Base-by-base conservation (phyloP, 306 rosid genomes). In the Cicer yamashitae region DNA sequence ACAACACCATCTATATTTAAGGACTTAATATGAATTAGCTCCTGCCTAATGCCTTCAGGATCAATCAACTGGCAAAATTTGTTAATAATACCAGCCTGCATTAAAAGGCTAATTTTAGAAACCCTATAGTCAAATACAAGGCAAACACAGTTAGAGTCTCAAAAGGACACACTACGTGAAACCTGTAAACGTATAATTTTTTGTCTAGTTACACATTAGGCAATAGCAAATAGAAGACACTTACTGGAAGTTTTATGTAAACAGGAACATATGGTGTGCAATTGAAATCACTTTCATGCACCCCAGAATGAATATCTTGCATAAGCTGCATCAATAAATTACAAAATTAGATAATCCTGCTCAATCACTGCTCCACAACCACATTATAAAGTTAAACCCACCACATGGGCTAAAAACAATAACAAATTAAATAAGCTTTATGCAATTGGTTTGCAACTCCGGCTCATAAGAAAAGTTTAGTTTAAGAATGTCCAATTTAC, bases 51-150 rank as follows among this genome's bases (percentile, higher is more conserved):
- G 71, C 96, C 89, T 41, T 88, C 93, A 58, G 96, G 96, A 84
- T 91, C 96, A 82, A 91, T 84, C 89, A 94, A 88, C 81, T 90
- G 96, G 82, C 99, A 86, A 80, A 84, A 91, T 76, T 92, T 90
- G 88, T 87, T 89, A 53, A 94, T 71, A 67, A 85, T 77, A 80
- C 89, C 90, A 80, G 87, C 88, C 99, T 94, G 91, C 81, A 81
- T 84, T 57, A 84, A 76, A 81, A 76, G 70, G 40, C 65, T 68
- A 67, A 58, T 13, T 83, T 82, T 63, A 78, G 51, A 68, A 79
- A 40, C 12, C 70, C 40, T 59, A 69, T 43, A 34, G 60, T 54
- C 46, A 37, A 61, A 52, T 70, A 61, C 45, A 59, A 73, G 38
- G 38, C 43, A 58, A 20, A 82, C 71, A 73, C 44, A 73, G 13